A percentile compares a stretch with the other conserved stretches of the same genome.
phyloP scores from a whole-genome alignment of 306 rosid species.

The Rosa lucieae region DNA sequence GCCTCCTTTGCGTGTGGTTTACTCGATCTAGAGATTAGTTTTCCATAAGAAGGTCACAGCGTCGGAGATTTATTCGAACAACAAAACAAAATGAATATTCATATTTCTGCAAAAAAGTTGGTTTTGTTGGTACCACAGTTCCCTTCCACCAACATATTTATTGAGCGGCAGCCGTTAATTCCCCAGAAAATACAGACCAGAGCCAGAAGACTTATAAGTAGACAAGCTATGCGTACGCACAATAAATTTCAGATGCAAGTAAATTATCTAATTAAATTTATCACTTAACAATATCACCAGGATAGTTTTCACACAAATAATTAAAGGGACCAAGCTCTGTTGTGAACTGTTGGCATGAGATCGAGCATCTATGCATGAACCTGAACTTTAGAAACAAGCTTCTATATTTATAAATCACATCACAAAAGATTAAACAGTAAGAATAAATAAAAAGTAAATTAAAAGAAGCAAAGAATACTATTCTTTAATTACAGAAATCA shows the following conservation, averaged over 20 bases:
- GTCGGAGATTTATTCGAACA: too few species aligned
- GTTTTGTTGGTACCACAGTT: too few species aligned
- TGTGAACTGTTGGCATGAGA: not conserved
- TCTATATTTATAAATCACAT: slow-evolving; percentile 8
- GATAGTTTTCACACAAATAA: not conserved
- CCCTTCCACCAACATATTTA: not conserved
- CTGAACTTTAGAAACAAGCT: not conserved
- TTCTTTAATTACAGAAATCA: slow-evolving; percentile 16
- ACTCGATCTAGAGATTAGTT: too few species aligned
- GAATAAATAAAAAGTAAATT: not conserved
- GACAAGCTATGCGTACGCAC: not conserved
- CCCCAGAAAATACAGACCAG: not conserved
- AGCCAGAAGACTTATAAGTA: not conserved
- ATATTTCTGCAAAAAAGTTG: too few species aligned
- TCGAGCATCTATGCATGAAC: not conserved
- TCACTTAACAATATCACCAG: not conserved
- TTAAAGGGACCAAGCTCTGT: not conserved
- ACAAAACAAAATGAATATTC: too few species aligned
- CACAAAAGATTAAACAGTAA: not conserved
- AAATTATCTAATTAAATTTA: not conserved
- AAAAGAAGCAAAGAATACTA: not conserved
- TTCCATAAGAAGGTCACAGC: too few species aligned
- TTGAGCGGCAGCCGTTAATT: not conserved
- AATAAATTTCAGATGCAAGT: not conserved
- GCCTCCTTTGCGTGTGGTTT: too few species aligned